Conservation (phyloP, 1,284 basidiomycete genomes). For the Agroathelia rolfsii region DNA sequence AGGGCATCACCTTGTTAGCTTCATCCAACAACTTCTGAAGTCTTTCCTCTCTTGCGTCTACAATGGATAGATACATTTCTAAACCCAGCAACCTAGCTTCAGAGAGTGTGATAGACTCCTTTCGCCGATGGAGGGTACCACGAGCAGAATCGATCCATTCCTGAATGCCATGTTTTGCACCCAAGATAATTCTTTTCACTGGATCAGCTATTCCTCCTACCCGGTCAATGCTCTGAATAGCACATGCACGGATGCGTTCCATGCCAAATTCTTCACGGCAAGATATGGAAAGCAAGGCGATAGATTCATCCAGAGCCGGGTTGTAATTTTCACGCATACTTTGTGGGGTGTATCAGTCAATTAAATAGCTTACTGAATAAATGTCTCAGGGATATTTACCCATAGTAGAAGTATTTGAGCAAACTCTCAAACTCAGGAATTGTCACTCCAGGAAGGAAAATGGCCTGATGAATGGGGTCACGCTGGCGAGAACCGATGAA, state of each 20-base stretch:
- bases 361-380: background rate
- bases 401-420: slow-evolving; percentile 24
- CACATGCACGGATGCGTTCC: slow-evolving; percentile 20
- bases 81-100: too few relatives aligned
- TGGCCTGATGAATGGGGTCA: too few relatives aligned
- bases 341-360: slow-evolving; percentile 1
- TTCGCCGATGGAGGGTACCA: too few relatives aligned
- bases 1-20: too few relatives aligned
- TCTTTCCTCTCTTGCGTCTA: too few relatives aligned
- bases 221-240: slow-evolving; percentile 23
- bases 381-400: slow-evolving; percentile 14
- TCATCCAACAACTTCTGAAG: too few relatives aligned
- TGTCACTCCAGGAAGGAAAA: slow-evolving; percentile 19
- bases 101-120: too few relatives aligned
- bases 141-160: too few relatives aligned
- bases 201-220: too few relatives aligned
- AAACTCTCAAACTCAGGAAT: slow-evolving; percentile 23
- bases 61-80: too few relatives aligned
- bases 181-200: too few relatives aligned
- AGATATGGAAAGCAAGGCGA: slow-evolving; percentile 26
- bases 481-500: slow-evolving; percentile 22
- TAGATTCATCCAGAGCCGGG: slow-evolving; percentile 21
- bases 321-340: slow-evolving; percentile 20
- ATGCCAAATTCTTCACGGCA: slow-evolving; percentile 21
- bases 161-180: too few relatives aligned